Base-by-base conservation (phyloP, 306 rosid genomes). In the Citrullus mucosospermus region DNA sequence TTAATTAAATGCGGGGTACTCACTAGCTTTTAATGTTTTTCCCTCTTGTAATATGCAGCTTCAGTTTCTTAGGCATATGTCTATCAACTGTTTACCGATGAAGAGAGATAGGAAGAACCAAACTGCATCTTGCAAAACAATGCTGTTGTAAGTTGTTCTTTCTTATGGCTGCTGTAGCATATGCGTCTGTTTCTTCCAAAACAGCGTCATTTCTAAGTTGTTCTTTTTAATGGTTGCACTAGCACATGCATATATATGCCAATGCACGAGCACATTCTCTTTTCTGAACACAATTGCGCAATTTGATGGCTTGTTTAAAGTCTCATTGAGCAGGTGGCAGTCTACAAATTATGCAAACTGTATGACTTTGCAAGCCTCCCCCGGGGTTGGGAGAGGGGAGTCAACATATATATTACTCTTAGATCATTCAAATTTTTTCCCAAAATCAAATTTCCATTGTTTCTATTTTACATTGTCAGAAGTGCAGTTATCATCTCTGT, bases 11-110 rank as follows among this genome's bases (percentile, higher is more conserved):
- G 50, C 46, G 54, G 62, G 74, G 20, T 70, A 70, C 60, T 8
- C 9, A 10, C n/a, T 66, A 66, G 16, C 30, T 78, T 70, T 46
- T 71, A 51, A 72, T 63, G 58, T 55, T 36, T 70, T 62, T 7
- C 5, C 60, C 77, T 78, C 55, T 55, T 61, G 75, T 72, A 6
- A n/a, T 16, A 50, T 81, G 81, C 87, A 87, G 90, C 83, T 87
- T 82, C 84, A 83, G 66, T 87, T 87, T 82, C 50, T 81, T 20
- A 83, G 78, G 80, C 90, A 87, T 62, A 81, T 87, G 90, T 79
- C 88, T 61, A 78, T 85, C 79, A 71, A 84, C 76, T 79, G 80
- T 68, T 73, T 83, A 20, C 85, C 90, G 14, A 9, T 83, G n/a
- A 80, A 82, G 39, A 81, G 66, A 77, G 38, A 32, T 51, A 46